These are phyloP conservation scores for Podospora sp. DNA, from an alignment of 495 filamentous ascomycete species.

Conservation along the genomic window DNA sequence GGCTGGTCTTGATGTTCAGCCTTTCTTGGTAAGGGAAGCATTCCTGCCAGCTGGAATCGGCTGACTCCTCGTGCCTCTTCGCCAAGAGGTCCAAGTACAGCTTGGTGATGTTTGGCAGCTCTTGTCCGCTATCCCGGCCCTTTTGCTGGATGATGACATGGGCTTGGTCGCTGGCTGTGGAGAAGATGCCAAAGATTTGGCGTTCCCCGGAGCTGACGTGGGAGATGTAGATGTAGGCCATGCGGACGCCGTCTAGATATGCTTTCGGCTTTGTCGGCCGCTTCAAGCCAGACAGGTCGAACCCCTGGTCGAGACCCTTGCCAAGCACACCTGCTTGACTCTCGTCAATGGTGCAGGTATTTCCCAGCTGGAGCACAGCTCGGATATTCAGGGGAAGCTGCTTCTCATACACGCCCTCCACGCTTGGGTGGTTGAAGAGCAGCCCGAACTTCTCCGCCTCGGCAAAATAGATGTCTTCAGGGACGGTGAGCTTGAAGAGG, in stretches of 20 bases:
- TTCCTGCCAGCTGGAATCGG: constrained; percentile 68
- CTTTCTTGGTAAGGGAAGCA: constrained; percentile 86
- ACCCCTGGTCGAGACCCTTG: constrained; percentile 89
- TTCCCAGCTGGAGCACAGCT: constrained; percentile 86
- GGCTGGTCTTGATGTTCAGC: constrained; percentile 79
- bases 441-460: constrained; percentile 78
- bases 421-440: constrained; percentile 87
- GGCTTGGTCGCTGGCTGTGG: constrained; percentile 75
- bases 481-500: constrained; percentile 88
- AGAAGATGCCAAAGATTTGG: constrained; percentile 93
- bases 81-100: constrained; percentile 79
- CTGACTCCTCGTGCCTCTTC: constrained; percentile 65
- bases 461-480: constrained; percentile 82
- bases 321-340: constrained; percentile 87
- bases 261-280: constrained; percentile 64
- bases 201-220: constrained; percentile 87
- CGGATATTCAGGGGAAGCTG: constrained; percentile 82
- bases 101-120: constrained; percentile 86
- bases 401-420: constrained; percentile 96
- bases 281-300: constrained; percentile 78
- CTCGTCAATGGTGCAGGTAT: constrained; percentile 93
- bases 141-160: constrained; percentile 84
- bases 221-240: constrained; percentile 88
- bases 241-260: constrained; percentile 68
- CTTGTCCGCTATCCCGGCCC: constrained; percentile 69